phyloP scores from a whole-genome alignment of 2,329 filamentous ascomycete genomes.

The Blastomyces gilchristii region DNA sequence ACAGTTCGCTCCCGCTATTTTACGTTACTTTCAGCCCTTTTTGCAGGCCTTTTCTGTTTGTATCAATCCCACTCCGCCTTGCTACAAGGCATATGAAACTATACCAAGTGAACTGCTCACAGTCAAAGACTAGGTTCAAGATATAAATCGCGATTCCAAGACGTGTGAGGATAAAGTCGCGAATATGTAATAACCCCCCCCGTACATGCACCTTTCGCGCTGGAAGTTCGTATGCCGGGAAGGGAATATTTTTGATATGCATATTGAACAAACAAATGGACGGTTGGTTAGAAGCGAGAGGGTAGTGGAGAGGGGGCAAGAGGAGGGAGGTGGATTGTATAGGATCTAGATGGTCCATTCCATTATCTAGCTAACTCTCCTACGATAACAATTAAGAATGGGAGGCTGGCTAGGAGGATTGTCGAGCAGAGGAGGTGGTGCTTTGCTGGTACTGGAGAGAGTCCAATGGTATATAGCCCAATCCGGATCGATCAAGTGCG shows the following conservation, averaged over 20 bases:
- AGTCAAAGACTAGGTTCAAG: not conserved
- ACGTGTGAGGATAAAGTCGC: not conserved
- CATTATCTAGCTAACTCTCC: not conserved
- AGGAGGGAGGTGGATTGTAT: not conserved
- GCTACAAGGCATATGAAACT: not conserved
- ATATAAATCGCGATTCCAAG: not conserved
- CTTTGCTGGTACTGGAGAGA: not conserved
- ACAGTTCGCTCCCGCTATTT: not conserved
- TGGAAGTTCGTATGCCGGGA: not conserved
- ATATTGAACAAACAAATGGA: not conserved
- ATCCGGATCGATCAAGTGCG: not conserved
- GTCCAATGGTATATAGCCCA: not conserved
- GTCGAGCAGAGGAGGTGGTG: not conserved
- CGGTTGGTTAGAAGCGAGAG: not conserved
- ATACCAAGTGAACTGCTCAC: not conserved
- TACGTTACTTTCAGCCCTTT: not conserved
- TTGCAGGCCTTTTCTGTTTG: not conserved
- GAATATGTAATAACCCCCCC: not conserved
- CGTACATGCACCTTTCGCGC: not conserved
- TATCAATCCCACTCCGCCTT: not conserved
- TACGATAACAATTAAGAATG: not conserved
- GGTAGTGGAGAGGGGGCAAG: not conserved
- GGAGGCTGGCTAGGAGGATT: not conserved
- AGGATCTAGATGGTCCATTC: not conserved
- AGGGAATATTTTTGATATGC: not conserved